Base-by-base conservation (phyloP, 2,329 filamentous ascomycete species). In the Teratosphaeria nubilosa region DNA sequence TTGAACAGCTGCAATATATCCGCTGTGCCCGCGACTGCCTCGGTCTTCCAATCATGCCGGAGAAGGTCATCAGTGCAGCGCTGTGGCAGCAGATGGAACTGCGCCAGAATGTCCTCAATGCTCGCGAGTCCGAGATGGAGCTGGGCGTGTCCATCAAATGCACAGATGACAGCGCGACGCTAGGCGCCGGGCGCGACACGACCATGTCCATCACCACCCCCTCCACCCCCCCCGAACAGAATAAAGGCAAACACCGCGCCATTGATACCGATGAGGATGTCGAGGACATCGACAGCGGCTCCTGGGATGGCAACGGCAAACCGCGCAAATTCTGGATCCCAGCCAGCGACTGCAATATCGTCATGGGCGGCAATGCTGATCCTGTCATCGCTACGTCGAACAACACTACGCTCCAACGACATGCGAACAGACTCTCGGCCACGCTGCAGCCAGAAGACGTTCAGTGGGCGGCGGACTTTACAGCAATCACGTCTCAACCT, bases 251-350 rank as follows among this genome's bases (percentile, higher is more conserved):
- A 61, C 70, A 76, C 37, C 74, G 70, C 59, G 72, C 70, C 5
- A 52, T 53, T 4, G 64, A 63, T 16, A 54, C 59, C 2, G 30
- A 48, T 2, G 55, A 55, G 32, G 51, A 60, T 31, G 45, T 53
- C 30, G 60, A 66, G 16, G 60, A 66, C n/a, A 64, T 69, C 7
- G 66, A 73, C 11, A 79, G 78, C 5, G 78, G 76, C 10, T 79
- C 76, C 55, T 82, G 79, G 79, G 79, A 81, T 63, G 75, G 75
- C 1, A 81, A 80, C 59, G 78, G 76, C 25, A 78, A 75, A 59
- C 78, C 79, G 13, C 75, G 79, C 24, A 82, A 82, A 56, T 82
- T 82, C 68, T 82, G 79, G 79, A 82, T 82, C 45, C 80, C 80
- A 3, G 77, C 73, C 56, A 75, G 75, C 22, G 80, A 82, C 62